Percentiles rank a stretch among this genome's conserved stretches.
These are phyloP conservation scores for Clarkia xantiana DNA, from an alignment of 345 rosid genomes.

Conservation along the genomic window DNA sequence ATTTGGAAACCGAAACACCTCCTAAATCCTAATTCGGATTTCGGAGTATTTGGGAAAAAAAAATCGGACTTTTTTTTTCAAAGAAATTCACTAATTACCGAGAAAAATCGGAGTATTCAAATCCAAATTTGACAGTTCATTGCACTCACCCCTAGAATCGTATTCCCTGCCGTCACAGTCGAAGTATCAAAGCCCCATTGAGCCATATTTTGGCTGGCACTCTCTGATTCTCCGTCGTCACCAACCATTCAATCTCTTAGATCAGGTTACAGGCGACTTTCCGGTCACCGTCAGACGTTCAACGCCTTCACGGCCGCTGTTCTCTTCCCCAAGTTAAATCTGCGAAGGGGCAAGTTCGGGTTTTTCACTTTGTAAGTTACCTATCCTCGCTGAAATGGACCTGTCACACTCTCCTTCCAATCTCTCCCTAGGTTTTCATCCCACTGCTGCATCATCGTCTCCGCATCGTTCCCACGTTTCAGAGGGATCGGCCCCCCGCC, in stretches of 20 bases:
- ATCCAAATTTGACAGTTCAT: not conserved
- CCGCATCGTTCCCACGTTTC: conserved; percentile 12
- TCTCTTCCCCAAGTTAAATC: conserved; percentile 1
- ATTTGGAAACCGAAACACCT: too few species aligned
- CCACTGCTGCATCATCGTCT: conserved; percentile 15
- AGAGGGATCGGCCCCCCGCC: conserved; percentile 34
- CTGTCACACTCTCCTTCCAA: conserved; percentile 19
- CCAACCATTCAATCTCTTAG: not conserved
- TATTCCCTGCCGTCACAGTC: not conserved
- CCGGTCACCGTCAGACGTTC: not conserved
- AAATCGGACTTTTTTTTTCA: too few species aligned
- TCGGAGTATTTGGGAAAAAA: too few species aligned
- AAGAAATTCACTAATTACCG: too few species aligned
- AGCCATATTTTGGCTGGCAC: not conserved
- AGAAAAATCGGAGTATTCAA: too few species aligned
- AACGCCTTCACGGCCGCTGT: not conserved
- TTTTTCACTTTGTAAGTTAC: not conserved
- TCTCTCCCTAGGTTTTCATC: conserved; percentile 27
- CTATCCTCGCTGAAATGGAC: conserved; percentile 12
- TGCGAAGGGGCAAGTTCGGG: not conserved
- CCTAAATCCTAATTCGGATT: too few species aligned
- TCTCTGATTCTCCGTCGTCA: conserved; percentile 6
- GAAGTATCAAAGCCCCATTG: not conserved
- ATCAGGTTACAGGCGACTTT: not conserved
- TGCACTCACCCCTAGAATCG: conserved; percentile 3